phyloP scores from a whole-genome alignment of 108 stramenopile species.

The Fragilaria crotonensis region DNA sequence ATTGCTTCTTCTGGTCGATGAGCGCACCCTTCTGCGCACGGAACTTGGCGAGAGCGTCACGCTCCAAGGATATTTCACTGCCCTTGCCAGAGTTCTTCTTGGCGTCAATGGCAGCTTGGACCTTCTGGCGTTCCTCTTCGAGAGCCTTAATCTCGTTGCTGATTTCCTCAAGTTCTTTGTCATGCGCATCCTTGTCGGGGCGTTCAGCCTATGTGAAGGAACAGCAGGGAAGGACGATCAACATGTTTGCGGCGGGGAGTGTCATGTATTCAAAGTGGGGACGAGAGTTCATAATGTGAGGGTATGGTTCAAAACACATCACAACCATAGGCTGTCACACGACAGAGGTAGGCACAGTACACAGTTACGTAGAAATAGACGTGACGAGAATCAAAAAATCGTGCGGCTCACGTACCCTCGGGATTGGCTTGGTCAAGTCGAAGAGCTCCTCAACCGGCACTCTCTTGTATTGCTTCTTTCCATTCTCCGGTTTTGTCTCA shows the following conservation, averaged over 20 bases:
- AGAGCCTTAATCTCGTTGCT: constrained; percentile 54
- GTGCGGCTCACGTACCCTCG: constrained; percentile 41
- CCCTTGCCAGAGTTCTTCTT: constrained; percentile 30
- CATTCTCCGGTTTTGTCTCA: constrained; percentile 10
- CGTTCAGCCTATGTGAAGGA: constrained; percentile 45
- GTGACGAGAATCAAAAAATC: constrained; percentile 3
- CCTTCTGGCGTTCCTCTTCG: constrained; percentile 34
- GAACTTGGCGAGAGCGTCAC: constrained; percentile 44
- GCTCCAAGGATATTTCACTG: constrained; percentile 38
- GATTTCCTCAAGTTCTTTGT: constrained; percentile 47
- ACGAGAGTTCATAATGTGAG: background rate
- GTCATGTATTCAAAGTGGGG: background rate
- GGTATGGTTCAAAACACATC: too few relatives aligned
- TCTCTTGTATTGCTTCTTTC: constrained; percentile 24
- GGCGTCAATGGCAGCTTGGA: constrained; percentile 62
- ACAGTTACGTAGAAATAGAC: background rate
- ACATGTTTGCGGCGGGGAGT: background rate
- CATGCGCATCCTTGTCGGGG: constrained; percentile 68
- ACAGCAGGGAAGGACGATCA: too few relatives aligned
- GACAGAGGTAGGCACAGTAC: too few relatives aligned
- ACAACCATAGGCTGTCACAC: too few relatives aligned
- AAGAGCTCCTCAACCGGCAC: constrained; percentile 70
- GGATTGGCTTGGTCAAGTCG: constrained; percentile 81
- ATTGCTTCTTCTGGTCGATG: constrained; percentile 73
- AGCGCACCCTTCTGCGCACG: constrained; percentile 59